These are phyloP conservation scores for Panaeolus cyanescens DNA, from an alignment of 768 basidiomycete genomes.

Conservation along the genomic window DNA sequence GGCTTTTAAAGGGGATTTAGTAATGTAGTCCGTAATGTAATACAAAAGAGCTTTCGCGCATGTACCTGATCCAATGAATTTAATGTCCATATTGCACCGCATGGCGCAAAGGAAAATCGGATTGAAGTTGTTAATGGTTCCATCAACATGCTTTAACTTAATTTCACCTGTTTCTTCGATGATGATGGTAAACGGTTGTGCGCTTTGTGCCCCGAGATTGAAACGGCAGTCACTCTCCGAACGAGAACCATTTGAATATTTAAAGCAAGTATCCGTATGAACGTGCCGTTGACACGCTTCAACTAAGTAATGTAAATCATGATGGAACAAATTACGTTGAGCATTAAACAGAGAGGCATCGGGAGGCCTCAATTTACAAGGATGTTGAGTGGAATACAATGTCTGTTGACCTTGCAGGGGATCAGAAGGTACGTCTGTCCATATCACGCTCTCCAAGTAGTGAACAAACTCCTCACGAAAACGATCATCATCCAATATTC, in stretches of 20 bases:
- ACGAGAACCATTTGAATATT: slow-evolving; percentile 30
- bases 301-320: slow-evolving; percentile 18
- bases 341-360: neutral
- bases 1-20: slow-evolving; percentile 9
- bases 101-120: slow-evolving; percentile 30
- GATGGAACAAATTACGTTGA: neutral
- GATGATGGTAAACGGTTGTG: no score
- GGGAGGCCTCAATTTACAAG: slow-evolving; percentile 13
- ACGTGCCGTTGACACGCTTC: slow-evolving; percentile 30
- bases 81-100: slow-evolving; percentile 18
- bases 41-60: slow-evolving; percentile 9
- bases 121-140: slow-evolving; percentile 44
- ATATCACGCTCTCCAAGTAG: slow-evolving; percentile 14
- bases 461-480: slow-evolving; percentile 7
- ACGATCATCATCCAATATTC: slow-evolving; percentile 2
- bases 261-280: slow-evolving; percentile 38
- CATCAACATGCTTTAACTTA: slow-evolving; percentile 28
- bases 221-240: no score
- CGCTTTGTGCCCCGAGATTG: no score
- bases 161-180: no score
- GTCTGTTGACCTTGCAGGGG: neutral
- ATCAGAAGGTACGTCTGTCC: slow-evolving; percentile 6
- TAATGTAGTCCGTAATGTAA: slow-evolving; percentile 14
- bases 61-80: slow-evolving; percentile 8
- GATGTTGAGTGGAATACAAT: slow-evolving; percentile 5